phyloP scores from a whole-genome alignment of 2,329 filamentous ascomycete genomes.

The Botrytis paeoniae region DNA sequence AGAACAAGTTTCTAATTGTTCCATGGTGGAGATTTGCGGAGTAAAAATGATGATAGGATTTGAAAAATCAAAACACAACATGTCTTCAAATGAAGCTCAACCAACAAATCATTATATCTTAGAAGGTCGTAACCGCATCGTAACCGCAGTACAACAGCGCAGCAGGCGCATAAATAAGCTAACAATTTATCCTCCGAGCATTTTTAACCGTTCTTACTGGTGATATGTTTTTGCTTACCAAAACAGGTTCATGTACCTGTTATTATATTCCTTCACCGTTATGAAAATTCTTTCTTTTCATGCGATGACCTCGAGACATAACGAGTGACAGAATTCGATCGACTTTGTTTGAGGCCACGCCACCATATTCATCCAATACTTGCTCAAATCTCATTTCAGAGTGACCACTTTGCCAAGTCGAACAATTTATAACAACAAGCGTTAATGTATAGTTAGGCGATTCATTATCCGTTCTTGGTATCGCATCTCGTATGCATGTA shows the following conservation, averaged over 20 bases:
- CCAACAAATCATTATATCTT: constrained; percentile 3
- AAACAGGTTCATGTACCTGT: not conserved
- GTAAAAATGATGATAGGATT: constrained; percentile 9
- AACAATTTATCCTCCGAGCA: not conserved
- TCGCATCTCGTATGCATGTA: not conserved
- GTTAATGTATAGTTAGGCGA: not conserved
- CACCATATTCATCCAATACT: constrained; percentile 11
- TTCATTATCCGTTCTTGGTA: not conserved
- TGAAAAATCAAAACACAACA: constrained; percentile 12
- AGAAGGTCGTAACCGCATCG: not conserved
- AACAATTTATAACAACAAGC: not conserved
- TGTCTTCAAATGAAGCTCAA: constrained; percentile 10
- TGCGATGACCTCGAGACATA: constrained; percentile 19
- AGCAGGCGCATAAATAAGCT: constrained; percentile 1
- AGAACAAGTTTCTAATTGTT: constrained; percentile 21
- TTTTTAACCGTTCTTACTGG: not conserved
- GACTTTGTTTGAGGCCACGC: constrained; percentile 13
- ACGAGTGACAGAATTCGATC: constrained; percentile 10
- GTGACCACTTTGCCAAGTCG: not conserved
- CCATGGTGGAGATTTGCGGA: constrained; percentile 10
- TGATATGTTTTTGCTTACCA: constrained; percentile 4
- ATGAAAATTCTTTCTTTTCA: not conserved
- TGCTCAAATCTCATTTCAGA: not conserved
- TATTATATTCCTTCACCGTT: not conserved
- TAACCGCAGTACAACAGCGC: constrained; percentile 6